These are phyloP conservation scores for Ceratorhiza oryzae-sativae DNA, from an alignment of 1,284 basidiomycete species.

Conservation along the genomic window DNA sequence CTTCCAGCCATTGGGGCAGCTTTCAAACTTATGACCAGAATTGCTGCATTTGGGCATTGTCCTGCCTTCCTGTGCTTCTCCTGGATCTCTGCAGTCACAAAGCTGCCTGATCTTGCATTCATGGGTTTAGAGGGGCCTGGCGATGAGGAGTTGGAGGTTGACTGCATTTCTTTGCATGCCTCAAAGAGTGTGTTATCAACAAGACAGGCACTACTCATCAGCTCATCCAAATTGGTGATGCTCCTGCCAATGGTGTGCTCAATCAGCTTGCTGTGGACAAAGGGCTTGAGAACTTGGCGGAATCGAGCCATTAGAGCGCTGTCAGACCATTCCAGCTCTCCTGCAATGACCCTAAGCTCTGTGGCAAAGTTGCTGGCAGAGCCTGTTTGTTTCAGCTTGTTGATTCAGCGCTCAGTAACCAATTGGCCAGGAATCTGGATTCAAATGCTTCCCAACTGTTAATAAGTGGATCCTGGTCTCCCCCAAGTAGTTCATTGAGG, in stretches of 20 bases:
- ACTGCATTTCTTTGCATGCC: background rate
- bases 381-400: background rate
- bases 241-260: background rate
- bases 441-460: background rate
- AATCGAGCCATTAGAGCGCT: background rate
- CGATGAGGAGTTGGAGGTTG: background rate
- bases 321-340: background rate
- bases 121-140: background rate
- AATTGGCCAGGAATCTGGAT: background rate
- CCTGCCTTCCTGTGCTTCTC: constrained; percentile 5
- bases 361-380: background rate
- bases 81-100: background rate
- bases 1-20: background rate
- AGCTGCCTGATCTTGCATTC: background rate
- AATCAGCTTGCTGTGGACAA: background rate
- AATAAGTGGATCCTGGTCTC: background rate
- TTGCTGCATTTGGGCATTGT: background rate
- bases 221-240: background rate
- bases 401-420: background rate
- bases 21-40: background rate
- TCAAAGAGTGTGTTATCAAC: constrained; percentile 14
- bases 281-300: background rate
- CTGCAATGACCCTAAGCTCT: background rate
- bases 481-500: background rate
- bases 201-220: background rate